Evolutionary conservation across 192 early-diverging fungal genomes (phyloP).

Genomic region (Coemansia sp.): DNA sequence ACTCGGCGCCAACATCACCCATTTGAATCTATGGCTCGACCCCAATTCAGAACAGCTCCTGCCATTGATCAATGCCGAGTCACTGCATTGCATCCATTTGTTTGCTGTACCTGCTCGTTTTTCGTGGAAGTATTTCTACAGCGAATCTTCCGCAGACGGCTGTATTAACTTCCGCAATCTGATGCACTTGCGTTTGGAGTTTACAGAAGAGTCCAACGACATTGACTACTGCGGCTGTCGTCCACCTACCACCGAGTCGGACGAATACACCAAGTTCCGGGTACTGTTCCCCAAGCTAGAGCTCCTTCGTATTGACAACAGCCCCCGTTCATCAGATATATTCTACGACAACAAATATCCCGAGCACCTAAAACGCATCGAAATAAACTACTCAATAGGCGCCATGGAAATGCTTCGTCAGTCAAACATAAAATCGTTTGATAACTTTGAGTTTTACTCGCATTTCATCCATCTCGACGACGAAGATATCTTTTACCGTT

Average conservation of each 20-base stretch:
- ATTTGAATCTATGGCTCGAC: constrained; percentile 6
- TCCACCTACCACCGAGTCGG: neutral
- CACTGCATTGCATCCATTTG: neutral
- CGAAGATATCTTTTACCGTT: neutral
- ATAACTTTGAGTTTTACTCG: constrained; percentile 4
- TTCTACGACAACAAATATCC: constrained; percentile 7
- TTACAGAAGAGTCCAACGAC: constrained; percentile 4
- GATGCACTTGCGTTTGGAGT: constrained; percentile 3
- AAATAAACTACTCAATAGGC: constrained; percentile 6
- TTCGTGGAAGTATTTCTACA: constrained; percentile 10
- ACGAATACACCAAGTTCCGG: neutral
- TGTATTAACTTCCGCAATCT: constrained; percentile 1
- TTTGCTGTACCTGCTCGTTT: neutral
- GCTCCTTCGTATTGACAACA: constrained; percentile 7
- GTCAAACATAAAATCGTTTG: constrained; percentile 1
- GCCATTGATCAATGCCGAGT: constrained; percentile 5
- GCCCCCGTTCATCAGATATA: constrained; percentile 1
- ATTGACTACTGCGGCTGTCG: neutral
- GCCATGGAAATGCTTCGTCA: neutral
- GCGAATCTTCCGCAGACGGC: neutral
- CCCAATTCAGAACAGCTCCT: constrained; percentile 1
- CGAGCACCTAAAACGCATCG: constrained; percentile 1
- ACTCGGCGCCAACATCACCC: neutral
- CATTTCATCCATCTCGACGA: neutral
- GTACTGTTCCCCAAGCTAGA: constrained; percentile 5